Evolutionary conservation across 257 asterid genomes (phyloP), one percentile per base, ranked within the genome.

Genomic region (Gynochthodes officinalis): DNA sequence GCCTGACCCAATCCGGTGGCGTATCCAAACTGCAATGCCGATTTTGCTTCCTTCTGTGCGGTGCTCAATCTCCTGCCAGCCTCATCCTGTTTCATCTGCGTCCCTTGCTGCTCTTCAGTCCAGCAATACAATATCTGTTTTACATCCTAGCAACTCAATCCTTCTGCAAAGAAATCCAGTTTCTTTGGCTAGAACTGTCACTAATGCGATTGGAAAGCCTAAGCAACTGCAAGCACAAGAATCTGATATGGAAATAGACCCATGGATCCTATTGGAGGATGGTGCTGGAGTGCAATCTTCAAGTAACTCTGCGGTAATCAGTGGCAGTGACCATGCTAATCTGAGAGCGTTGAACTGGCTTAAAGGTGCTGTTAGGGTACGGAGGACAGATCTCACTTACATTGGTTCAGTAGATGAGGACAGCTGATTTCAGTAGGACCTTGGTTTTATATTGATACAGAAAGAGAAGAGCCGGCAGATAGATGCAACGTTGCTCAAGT

Each of bases 21-120:
- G 97, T 44, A 88, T 94, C 64, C 98, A 94, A 85, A 88, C 90
- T 21, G 96, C 97, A 55, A 84, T 94, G 92, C 97, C 98, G 4
- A 71, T 87, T 77, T 87, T 89, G 30, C 68, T 73, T 55, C 90
- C 95, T 18, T 76, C 90, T 25, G 73, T 68, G n/a, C 88, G 90
- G 55, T 70, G 83, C 60, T 75, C 84, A 54, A 57, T 88, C 74
- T 88, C 96, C 30, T 94, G 90, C 81, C 96, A 87, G 75, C 90
- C 94, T 68, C 96, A 96, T 46, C 83, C 89, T 2, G 84, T 91
- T 18, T 69, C 93, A 59, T 73, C 95, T n/a, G 80, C 87, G 59
- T 85, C 92, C 65, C 88, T 94, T 32, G 79, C 85, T 50, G 83
- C 82, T 77, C 90, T 91, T 62, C 94, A 84, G 64, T 90, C 96